phyloP scores from a whole-genome alignment of 2,329 filamentous ascomycete genomes.

The Fusarium hostae region DNA sequence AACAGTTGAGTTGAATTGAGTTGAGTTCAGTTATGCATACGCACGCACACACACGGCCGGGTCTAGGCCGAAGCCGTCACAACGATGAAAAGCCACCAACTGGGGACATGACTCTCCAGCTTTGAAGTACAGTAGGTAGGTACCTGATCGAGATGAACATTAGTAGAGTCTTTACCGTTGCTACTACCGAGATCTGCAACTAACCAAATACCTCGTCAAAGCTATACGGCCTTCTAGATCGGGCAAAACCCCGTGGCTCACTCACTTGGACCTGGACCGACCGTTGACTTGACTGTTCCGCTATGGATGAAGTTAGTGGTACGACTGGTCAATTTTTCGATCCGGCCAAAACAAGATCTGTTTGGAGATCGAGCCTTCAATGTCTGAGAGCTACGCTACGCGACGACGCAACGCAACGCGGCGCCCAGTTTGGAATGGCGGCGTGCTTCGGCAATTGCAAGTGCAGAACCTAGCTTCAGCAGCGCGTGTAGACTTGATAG shows the following conservation, averaged over 20 bases:
- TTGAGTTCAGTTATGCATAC: background rate
- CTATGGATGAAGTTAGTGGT: background rate
- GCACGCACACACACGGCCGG: background rate
- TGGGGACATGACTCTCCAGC: background rate
- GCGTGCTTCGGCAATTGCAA: conserved; percentile 23
- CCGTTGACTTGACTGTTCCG: background rate
- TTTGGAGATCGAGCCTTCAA: conserved; percentile 12
- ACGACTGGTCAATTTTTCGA: conserved; percentile 12
- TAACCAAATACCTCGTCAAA: background rate
- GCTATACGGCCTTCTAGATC: background rate
- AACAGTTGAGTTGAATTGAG: background rate
- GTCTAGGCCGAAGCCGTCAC: conserved; percentile 1
- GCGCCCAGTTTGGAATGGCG: conserved; percentile 25
- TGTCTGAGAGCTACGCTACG: conserved; percentile 4
- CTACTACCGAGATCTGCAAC: background rate
- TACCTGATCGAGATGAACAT: background rate
- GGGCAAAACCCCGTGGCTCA: background rate
- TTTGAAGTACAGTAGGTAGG: background rate
- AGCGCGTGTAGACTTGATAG: background rate
- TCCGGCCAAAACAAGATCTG: conserved; percentile 18
- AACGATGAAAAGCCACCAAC: background rate
- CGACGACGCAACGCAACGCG: background rate
- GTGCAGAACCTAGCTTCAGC: background rate
- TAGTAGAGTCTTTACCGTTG: background rate
- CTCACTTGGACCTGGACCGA: background rate